Base-by-base conservation (phyloP, 345 rosid species). In the Laguncularia racemosa region DNA sequence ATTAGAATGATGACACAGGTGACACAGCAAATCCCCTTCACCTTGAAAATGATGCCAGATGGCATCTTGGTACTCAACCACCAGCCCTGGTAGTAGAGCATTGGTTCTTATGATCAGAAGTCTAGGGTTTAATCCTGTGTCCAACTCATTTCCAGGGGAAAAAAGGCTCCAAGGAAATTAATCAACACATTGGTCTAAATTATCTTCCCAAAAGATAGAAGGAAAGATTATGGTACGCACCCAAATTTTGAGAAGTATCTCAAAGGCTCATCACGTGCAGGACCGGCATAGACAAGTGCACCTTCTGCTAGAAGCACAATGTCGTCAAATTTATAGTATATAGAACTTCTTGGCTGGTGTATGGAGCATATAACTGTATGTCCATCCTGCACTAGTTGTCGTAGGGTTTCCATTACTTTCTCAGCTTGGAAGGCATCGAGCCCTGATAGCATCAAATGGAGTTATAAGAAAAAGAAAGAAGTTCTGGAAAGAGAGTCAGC, bases 401-500 rank as follows among this genome's bases (percentile, higher is more conserved):
- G 79, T 48, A 89, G 88, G 69, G 99, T 89, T 84, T 86, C 97
- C 97, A 89, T 85, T 56, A 93, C 97, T 76, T 79, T 82, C 69
- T 89, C 96, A 55, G 97, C 96, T 78, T 93, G 99, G 71, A 93
- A 93, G 48, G 99, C 95, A 63, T 93, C 99, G 67, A 92, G 95
- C 60, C 97, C 97, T 92, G 84, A 49, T 73, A 61, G 66, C 64
- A 77, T 58, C 7, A 55, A 45, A 48, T 20, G 13, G 50, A 33
- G 23, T 48, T 12, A 46, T 21, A 16, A 58, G n/a, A 58, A 50
- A 1, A 6, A 50, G 55, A 19, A 40, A 28, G 17, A 59, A 12
- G 40, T 33, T 33, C 40, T 33, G 40, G 9, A 33, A 11, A 46
- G 13, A 56, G 50, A 40, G 15, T 14, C 23, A 21, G 52, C 52